Evolutionary conservation across 169 alveolate species (phyloP), one percentile per base, ranked within the genome.

Genomic region (Eimeria maxima): DNA sequence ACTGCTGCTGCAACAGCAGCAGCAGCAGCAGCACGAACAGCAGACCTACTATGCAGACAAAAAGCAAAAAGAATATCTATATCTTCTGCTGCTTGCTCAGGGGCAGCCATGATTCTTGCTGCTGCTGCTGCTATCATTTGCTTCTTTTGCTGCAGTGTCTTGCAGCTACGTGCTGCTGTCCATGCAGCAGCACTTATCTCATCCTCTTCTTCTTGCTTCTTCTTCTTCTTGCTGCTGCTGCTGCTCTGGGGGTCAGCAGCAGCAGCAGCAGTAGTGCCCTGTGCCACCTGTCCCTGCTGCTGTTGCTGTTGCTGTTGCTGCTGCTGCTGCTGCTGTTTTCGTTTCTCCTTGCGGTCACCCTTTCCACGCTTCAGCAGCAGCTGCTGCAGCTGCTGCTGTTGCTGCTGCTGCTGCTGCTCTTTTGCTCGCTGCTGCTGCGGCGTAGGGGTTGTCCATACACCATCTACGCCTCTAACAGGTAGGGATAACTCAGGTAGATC

Each of bases 121-220:
- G 91, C 91, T 83, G 91, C 91, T 83, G 91, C 91, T 55, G 91
- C 91, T 22, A 83, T 83, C 42, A n/a, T n/a, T 55, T 83, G 91
- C 91, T 83, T 83, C 74, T 55, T 83, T 53, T 83, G 91, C 91
- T 83, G 76, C 71, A 83, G 91, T 55, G 91, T 83, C 73, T 83
- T 83, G 91, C 91, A 53, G 53, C 76, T 27, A 16, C 76, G 91
- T 0, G 55, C 91, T 33, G 55, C 76, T 4, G 91, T 55, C 91
- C 91, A 83, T 13, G 91, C 91, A 13, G 71, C 6, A 24, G 5
- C 91, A 42, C 91, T 27, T 53, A 83, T n/a, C 45, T 50, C 91
- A n/a, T 47, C 76, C 14, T 55, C 91, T n/a, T 18, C 74, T 29
- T 83, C 18, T 6, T 67, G 4, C 91, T 55, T 55, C 57, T 42